Base-by-base conservation (phyloP, 768 basidiomycete species). In the Lactifluus volemus region DNA sequence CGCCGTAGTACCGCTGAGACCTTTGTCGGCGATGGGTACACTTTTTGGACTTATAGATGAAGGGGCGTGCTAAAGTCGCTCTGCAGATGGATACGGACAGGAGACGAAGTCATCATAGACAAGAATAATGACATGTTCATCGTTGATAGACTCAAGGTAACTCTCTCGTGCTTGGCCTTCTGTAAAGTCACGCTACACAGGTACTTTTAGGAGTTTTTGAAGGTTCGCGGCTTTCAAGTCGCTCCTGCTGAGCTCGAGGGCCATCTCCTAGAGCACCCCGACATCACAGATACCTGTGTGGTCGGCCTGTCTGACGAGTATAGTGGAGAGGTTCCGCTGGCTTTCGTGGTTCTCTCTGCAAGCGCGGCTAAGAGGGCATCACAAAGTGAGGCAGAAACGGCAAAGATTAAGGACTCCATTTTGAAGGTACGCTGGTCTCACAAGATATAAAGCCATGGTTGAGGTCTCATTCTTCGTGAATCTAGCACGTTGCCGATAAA, bases 211-310 rank as follows among this genome's bases (percentile, higher is more conserved):
- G 85, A 86, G 72, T 77, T 86, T 32, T 73, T 88, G 68, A 88
- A 88, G 73, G 83, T 85, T 47, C 78, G 73, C 67, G 87, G 88
- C 2, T 85, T 84, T 68, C 86, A 89, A 68, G 86, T 89, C 1
- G 84, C 87, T 1, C 87, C 86, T 2, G 85, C 87, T 4, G 86
- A 87, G 63, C 74, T 88, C 9, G 86, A 88, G 67, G 86, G 81
- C 19, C 84, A 84, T 60, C 67, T 86, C n/a, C 69, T 86, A 29
- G 78, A 75, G 48, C 83, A 87, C 64, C 71, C 78, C 0, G 84
- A 85, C 65, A 80, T 88, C 25, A 74, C 76, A 4, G 81, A 85
- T 47, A 76, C 76, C 2, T 86, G 86, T 63, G 85, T 89, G 2
- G 81, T 89, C 17, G 81, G 84, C 0, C 67, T 85, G 36, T 81